Percentiles rank a stretch among this genome's conserved stretches.
phyloP scores from a whole-genome alignment of 768 basidiomycete species.

The Naganishia vishniacii region DNA sequence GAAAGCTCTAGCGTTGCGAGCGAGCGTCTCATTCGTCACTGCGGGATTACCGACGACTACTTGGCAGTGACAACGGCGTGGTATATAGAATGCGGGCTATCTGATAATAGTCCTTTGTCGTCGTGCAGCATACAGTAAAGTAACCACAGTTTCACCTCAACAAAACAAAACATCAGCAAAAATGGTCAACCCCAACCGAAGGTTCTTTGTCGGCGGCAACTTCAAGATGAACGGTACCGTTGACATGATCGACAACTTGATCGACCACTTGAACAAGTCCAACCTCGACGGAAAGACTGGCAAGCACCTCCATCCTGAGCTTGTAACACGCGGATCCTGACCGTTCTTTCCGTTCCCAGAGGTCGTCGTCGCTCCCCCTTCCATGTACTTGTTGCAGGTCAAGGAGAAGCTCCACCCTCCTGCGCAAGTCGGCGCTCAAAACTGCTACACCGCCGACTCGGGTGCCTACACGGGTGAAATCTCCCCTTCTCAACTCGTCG shows the following conservation, averaged over 20 bases:
- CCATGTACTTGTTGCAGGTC: constrained; percentile 76
- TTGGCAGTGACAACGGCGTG: no score
- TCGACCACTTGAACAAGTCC: constrained; percentile 69
- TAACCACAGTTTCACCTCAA: no score
- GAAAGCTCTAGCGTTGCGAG: no score
- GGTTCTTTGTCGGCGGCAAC: constrained; percentile 92
- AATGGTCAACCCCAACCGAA: constrained; percentile 51
- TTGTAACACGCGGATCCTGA: no score
- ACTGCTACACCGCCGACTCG: constrained; percentile 72
- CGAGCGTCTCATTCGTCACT: no score
- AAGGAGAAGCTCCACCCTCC: constrained; percentile 60
- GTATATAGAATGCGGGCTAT: no score
- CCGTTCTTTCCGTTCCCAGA: constrained; percentile 58
- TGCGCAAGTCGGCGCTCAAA: constrained; percentile 81
- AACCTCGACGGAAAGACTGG: constrained; percentile 71
- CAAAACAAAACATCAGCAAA: constrained; percentile 12
- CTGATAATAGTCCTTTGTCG: no score
- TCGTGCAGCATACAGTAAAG: no score
- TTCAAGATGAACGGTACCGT: constrained; percentile 89
- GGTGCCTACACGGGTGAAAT: constrained; percentile 97
- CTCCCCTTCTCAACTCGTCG: constrained; percentile 77
- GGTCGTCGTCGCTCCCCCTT: constrained; percentile 86
- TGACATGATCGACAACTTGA: constrained; percentile 61
- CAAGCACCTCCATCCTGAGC: constrained; percentile 47
- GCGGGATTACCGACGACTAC: no score